phyloP scores from a whole-genome alignment of 2,329 filamentous ascomycete genomes.

The Fusarium compactum region DNA sequence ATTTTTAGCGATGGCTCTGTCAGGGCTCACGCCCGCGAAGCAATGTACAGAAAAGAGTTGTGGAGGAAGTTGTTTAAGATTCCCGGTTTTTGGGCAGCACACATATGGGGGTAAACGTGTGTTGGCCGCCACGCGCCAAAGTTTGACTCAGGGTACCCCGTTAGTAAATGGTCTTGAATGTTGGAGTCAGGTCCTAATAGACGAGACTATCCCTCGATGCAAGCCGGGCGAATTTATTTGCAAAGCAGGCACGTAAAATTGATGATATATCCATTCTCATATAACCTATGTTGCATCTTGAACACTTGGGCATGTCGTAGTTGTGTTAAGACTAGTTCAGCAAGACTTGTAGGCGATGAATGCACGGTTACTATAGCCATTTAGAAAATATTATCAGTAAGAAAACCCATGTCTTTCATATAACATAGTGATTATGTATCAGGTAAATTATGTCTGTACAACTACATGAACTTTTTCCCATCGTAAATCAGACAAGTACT shows the following conservation, averaged over 20 bases:
- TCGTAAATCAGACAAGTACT: constrained; percentile 11
- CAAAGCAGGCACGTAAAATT: constrained; percentile 50
- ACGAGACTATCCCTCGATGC: constrained; percentile 47
- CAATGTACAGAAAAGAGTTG: constrained; percentile 40
- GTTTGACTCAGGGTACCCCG: constrained; percentile 45
- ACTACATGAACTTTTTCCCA: constrained; percentile 9
- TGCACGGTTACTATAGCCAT: not conserved
- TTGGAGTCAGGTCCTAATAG: constrained; percentile 48
- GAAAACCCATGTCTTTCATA: not conserved
- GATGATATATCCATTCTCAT: constrained; percentile 50
- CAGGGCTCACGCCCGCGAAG: constrained; percentile 27
- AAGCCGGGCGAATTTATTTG: constrained; percentile 38
- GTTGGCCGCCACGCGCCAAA: constrained; percentile 37
- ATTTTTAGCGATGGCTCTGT: constrained; percentile 33
- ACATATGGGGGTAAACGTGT: constrained; percentile 41
- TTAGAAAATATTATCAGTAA: not conserved
- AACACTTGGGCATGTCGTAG: not conserved
- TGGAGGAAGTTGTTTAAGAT: constrained; percentile 47
- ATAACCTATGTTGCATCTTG: not conserved
- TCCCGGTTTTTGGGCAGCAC: constrained; percentile 46
- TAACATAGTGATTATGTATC: not conserved
- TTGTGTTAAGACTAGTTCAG: not conserved
- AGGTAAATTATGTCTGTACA: constrained; percentile 13
- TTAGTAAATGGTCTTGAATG: constrained; percentile 44
- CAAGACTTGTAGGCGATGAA: not conserved